A percentile compares a stretch with the other conserved stretches of the same genome.
Conservation (phyloP, 192 early-diverging fungal genomes). For the Umbelopsis ramanniana region DNA sequence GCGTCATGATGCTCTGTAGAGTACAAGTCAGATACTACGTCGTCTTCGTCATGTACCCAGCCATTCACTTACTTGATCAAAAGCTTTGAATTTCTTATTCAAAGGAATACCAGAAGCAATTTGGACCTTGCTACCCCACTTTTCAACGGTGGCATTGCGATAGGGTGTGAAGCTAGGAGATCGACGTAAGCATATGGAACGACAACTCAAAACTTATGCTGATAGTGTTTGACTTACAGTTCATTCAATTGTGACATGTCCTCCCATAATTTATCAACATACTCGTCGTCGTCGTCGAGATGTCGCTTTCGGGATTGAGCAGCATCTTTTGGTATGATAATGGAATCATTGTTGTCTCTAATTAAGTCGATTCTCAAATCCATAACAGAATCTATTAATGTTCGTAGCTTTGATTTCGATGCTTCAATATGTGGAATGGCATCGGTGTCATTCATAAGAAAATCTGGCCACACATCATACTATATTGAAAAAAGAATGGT, state of each 20-base stretch:
- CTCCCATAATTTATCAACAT: slow-evolving; percentile 58
- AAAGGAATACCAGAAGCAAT: slow-evolving; percentile 68
- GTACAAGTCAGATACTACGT: background rate
- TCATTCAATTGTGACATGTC: slow-evolving; percentile 64
- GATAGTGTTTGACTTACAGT: slow-evolving; percentile 30
- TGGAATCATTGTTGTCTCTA: slow-evolving; percentile 44
- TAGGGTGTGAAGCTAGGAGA: slow-evolving; percentile 65
- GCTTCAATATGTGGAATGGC: slow-evolving; percentile 33
- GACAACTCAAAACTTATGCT: background rate
- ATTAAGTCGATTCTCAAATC: slow-evolving; percentile 41
- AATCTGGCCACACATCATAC: slow-evolving; percentile 27
- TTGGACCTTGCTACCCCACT: slow-evolving; percentile 91
- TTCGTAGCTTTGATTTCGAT: slow-evolving; percentile 34
- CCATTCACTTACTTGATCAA: slow-evolving; percentile 70
- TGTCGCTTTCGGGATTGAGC: slow-evolving; percentile 49
- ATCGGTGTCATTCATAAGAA: slow-evolving; percentile 27
- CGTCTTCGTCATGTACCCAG: too few relatives aligned
- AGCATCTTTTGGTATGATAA: slow-evolving; percentile 31
- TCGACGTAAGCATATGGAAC: background rate
- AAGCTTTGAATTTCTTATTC: slow-evolving; percentile 94
- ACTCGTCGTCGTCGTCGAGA: slow-evolving; percentile 52
- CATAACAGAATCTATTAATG: slow-evolving; percentile 47
- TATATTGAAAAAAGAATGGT: background rate
- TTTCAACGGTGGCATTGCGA: slow-evolving; percentile 88
- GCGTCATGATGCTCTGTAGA: slow-evolving; percentile 35